Evolutionary conservation across 129 eudicot genomes (phyloP).

Genomic region (Centrapalus pauciflorus): DNA sequence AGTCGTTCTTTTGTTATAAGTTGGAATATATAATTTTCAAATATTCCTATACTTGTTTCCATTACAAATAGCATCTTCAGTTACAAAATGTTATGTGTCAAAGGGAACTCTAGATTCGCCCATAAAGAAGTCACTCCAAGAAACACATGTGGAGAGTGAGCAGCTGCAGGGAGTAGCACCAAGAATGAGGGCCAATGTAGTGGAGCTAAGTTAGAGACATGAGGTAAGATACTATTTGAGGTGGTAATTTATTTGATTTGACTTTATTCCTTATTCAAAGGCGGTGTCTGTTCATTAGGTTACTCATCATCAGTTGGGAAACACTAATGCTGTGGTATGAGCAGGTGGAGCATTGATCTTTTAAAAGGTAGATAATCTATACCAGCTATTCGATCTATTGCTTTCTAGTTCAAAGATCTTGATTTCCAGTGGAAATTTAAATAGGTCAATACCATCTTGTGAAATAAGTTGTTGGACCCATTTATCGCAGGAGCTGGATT

Average conservation of each 20-base stretch:
- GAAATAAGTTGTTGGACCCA: too few relatives aligned
- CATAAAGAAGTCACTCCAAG: too few relatives aligned
- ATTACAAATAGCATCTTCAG: background rate
- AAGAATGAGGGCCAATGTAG: background rate
- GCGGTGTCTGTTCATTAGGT: background rate
- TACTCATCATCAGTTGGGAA: too few relatives aligned
- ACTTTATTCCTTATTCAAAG: background rate
- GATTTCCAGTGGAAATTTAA: too few relatives aligned
- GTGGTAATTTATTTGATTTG: background rate
- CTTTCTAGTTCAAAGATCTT: too few relatives aligned
- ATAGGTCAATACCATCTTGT: too few relatives aligned
- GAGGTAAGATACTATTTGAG: constrained; percentile 1
- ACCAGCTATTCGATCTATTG: too few relatives aligned
- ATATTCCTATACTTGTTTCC: background rate
- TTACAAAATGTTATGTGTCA: background rate
- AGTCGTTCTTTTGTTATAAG: background rate
- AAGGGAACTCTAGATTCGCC: background rate
- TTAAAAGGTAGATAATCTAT: too few relatives aligned
- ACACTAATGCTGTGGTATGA: too few relatives aligned
- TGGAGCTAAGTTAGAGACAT: background rate
- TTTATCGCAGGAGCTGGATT: too few relatives aligned
- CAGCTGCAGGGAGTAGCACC: background rate
- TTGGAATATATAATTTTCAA: background rate
- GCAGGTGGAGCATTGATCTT: too few relatives aligned
- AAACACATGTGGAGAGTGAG: too few relatives aligned